These are phyloP conservation scores for Talaromyces albobiverticillius DNA, from an alignment of 2,329 filamentous ascomycete genomes.

Conservation along the genomic window DNA sequence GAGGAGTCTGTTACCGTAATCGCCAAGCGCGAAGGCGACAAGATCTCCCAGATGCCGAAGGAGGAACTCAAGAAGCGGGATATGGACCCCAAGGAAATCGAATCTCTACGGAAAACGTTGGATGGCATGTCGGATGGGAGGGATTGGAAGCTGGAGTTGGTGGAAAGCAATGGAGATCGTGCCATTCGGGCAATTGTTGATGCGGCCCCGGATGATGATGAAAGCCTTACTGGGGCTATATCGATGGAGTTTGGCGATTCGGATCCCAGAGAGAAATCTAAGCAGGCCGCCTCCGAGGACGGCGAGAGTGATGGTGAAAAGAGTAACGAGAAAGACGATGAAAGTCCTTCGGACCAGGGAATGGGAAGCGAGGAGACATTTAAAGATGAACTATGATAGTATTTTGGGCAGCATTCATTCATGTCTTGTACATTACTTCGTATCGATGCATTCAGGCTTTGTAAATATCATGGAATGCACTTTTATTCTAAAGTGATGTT, in stretches of 20 bases:
- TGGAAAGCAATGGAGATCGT: conserved; percentile 64
- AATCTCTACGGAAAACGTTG: conserved; percentile 66
- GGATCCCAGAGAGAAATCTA: conserved; percentile 54
- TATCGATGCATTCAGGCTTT: neutral
- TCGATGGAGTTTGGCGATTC: no score
- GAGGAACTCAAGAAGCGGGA: conserved; percentile 68
- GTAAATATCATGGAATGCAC: conserved; percentile 6
- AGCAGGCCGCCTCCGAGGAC: neutral
- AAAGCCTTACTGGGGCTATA: no score
- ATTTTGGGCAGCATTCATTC: neutral
- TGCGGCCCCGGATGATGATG: no score
- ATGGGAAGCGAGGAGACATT: conserved; percentile 21
- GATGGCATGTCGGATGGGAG: conserved; percentile 66
- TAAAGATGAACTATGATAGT: conserved; percentile 15
- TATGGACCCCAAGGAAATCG: conserved; percentile 64
- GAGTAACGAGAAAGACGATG: conserved; percentile 15
- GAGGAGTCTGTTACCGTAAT: conserved; percentile 49
- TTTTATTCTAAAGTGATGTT: no score
- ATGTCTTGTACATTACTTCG: conserved; percentile 1
- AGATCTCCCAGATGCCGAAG: conserved; percentile 58
- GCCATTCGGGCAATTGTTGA: conserved; percentile 72
- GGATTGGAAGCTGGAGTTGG: conserved; percentile 77
- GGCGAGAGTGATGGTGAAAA: neutral
- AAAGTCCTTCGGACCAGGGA: conserved; percentile 20
- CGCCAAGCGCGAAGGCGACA: conserved; percentile 59